These are phyloP conservation scores for Trichomonas vaginalis DNA, from an alignment of 208 protist genomes.

Conservation along the genomic window DNA sequence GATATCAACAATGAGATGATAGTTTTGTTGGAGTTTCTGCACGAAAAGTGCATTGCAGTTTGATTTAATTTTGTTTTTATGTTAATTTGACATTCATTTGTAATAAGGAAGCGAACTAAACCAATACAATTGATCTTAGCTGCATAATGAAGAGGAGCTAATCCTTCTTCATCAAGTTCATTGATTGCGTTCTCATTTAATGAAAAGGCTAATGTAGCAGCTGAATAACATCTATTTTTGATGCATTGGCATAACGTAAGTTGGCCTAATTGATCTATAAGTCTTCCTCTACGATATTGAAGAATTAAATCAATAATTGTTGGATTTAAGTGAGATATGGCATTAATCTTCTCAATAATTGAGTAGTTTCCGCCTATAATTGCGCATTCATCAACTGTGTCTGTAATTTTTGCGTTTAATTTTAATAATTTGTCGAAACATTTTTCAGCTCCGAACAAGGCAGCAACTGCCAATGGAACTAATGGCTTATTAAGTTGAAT, in stretches of 20 bases:
- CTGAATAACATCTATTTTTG: neutral
- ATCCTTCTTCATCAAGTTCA: neutral
- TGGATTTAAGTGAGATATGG: neutral
- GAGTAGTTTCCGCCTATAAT: neutral
- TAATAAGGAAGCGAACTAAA: neutral
- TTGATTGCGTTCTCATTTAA: neutral
- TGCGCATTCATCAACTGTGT: neutral
- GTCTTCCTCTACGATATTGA: neutral
- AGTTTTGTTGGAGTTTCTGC: neutral
- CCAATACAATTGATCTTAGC: neutral
- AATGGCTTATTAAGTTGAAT: neutral
- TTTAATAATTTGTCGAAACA: neutral
- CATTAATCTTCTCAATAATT: neutral
- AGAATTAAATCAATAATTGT: neutral
- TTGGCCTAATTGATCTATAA: neutral
- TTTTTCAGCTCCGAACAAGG: neutral
- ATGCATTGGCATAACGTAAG: neutral
- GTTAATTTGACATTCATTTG: neutral
- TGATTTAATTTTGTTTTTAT: neutral
- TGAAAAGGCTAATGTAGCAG: neutral
- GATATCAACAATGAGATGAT: neutral
- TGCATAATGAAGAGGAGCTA: neutral
- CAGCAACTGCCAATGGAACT: neutral
- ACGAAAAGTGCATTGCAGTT: neutral
- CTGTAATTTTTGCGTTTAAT: neutral